Evolutionary conservation across 2,329 filamentous ascomycete species (phyloP).

Genomic region (Fusarium irregulare): DNA sequence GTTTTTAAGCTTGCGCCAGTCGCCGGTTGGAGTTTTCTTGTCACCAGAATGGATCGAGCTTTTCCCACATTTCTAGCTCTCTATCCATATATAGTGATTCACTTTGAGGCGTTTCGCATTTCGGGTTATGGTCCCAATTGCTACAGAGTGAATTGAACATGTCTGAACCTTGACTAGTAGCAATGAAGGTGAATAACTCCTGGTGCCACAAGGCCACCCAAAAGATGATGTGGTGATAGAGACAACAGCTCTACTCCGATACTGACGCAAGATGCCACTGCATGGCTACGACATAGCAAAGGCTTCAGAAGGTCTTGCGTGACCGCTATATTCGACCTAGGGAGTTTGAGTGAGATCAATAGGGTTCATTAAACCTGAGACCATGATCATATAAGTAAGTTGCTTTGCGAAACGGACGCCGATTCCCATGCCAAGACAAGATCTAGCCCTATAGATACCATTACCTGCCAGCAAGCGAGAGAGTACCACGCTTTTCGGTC

Average conservation of each 20-base stretch:
- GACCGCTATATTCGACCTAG: rapidly evolving
- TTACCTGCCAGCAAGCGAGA: rapidly evolving
- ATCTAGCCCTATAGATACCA: too few relatives aligned
- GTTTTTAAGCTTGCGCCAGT: background rate
- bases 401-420: rapidly evolving
- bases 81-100: background rate
- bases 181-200: background rate
- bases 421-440: background rate
- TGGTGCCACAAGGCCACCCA: background rate
- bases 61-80: background rate
- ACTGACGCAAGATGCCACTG: rapidly evolving
- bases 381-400: rapidly evolving
- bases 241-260: rapidly evolving
- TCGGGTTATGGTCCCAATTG: background rate
- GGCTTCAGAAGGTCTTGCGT: rapidly evolving
- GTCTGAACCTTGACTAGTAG: rapidly evolving
- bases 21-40: background rate
- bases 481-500: rapidly evolving
- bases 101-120: background rate
- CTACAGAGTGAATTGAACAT: background rate
- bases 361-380: rapidly evolving
- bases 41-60: background rate
- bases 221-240: rapidly evolving
- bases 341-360: background rate
- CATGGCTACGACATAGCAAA: background rate